phyloP scores from a whole-genome alignment of 768 basidiomycete species.

The Mycena metata region DNA sequence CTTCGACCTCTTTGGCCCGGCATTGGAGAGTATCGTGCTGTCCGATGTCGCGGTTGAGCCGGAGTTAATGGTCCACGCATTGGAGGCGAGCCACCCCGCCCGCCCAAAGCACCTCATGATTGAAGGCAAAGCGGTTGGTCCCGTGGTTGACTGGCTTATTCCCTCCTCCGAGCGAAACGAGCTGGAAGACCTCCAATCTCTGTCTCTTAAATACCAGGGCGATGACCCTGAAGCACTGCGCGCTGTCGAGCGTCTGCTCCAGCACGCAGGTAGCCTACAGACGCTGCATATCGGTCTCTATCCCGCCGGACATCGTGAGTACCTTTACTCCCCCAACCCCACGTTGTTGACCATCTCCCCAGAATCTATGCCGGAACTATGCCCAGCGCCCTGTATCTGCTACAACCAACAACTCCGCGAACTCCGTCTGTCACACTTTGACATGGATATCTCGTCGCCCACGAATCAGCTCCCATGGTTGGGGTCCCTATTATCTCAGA shows the following conservation, averaged over 20 bases:
- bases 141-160: slow-evolving; percentile 28
- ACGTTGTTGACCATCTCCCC: not conserved
- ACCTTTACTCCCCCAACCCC: not conserved
- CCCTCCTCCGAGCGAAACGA: slow-evolving; percentile 17
- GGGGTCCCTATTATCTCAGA: slow-evolving; percentile 15
- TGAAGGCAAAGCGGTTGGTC: slow-evolving; percentile 20
- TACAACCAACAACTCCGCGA: slow-evolving; percentile 24
- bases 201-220: slow-evolving; percentile 20
- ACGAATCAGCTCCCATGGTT: slow-evolving; percentile 34
- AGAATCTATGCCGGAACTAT: slow-evolving; percentile 7
- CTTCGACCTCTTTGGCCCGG: slow-evolving; percentile 26
- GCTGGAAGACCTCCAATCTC: slow-evolving; percentile 19
- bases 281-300: slow-evolving; percentile 23
- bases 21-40: slow-evolving; percentile 20
- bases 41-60: slow-evolving; percentile 27
- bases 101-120: slow-evolving; percentile 22
- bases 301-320: slow-evolving; percentile 21
- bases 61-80: not conserved
- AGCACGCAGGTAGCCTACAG: slow-evolving; percentile 16
- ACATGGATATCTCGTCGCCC: slow-evolving; percentile 26
- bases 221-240: slow-evolving; percentile 9
- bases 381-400: slow-evolving; percentile 27
- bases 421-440: slow-evolving; percentile 25
- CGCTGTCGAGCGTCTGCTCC: slow-evolving; percentile 27
- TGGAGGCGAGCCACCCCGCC: not conserved